Percentiles rank a stretch among this genome's conserved stretches.
phyloP scores from a whole-genome alignment of 768 basidiomycete species.

The Chiua virens region DNA sequence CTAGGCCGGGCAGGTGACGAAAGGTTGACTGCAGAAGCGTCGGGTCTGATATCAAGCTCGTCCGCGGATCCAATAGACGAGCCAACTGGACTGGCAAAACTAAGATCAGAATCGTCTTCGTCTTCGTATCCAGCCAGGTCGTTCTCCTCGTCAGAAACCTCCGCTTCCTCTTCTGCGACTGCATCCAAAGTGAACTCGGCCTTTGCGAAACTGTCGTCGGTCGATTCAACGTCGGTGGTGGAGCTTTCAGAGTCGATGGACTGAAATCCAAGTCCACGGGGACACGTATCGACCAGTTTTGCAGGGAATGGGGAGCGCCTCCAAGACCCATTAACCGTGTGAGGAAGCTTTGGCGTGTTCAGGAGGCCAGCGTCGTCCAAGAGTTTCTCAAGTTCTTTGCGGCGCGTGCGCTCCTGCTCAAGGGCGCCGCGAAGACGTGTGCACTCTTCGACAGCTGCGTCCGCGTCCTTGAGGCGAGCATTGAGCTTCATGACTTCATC shows the following conservation, averaged over 20 bases:
- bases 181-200: conserved; percentile 51
- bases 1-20: conserved; percentile 14
- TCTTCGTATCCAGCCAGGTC: conserved; percentile 69
- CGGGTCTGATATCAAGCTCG: conserved; percentile 34
- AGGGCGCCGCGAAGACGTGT: conserved; percentile 31
- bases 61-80: conserved; percentile 59
- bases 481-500: conserved; percentile 27
- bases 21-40: conserved; percentile 3
- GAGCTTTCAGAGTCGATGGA: conserved; percentile 69
- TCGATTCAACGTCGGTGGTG: conserved; percentile 65
- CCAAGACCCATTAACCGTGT: conserved; percentile 10
- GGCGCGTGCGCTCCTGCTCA: conserved; percentile 40
- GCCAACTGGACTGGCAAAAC: conserved; percentile 42
- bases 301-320: conserved; percentile 19
- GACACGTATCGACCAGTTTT: conserved; percentile 29
- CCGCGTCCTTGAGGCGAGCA: conserved; percentile 31
- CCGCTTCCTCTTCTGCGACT: conserved; percentile 56
- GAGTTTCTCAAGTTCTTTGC: conserved; percentile 53
- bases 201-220: conserved; percentile 42
- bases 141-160: conserved; percentile 45
- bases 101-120: conserved; percentile 57
- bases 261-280: conserved; percentile 50
- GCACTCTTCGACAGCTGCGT: conserved; percentile 25
- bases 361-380: conserved; percentile 46
- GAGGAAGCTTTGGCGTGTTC: conserved; percentile 42